Evolutionary conservation across 2,329 filamentous ascomycete species (phyloP), one percentile per base, ranked within the genome.

Genomic region (Cladosporium sp.): DNA sequence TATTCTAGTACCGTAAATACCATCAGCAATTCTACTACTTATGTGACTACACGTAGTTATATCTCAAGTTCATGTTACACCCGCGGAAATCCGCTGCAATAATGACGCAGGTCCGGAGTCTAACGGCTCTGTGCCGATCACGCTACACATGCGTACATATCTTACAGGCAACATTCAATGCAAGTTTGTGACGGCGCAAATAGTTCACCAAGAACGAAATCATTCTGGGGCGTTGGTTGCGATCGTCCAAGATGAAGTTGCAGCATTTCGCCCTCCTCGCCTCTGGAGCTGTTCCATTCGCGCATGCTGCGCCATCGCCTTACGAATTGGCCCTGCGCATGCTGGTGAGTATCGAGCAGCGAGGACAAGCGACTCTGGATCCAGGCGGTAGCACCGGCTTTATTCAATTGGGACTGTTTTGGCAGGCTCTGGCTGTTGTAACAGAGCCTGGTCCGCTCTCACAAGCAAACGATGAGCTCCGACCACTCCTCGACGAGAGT

Each of bases 331-430:
- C 64, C 2, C 62, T 61, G n/a, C 42, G 68, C 47, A 67, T 67
- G 72, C 62, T 70, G 6, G 55, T 65, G 5, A 72, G 69, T 20
- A 72, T 70, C 49, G 69, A 73, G 19, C 67, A 66, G 7, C 65
- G 72, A 7, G 59, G 64, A 11, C 66, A 74, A 62, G 72, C 72
- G 15, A 64, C 73, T 19, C 43, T 58, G 19, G 58, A 59, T 37
- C 64, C 58, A 30, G 58, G 58, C 43, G 64, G 59, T 3, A 55
- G 61, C 12, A 65, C 65, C 11, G 61, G 64, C 36, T 43, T 64
- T 49, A 65, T 74, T 20, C 69, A 73, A 59, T 61, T 71, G 2
- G 71, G 70, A 5, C 63, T 74, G 25, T 68, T 70, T n/a, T 71
- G 73, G 51, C 71, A 73, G 50, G 65, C 70, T 15, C 63, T 74